Percentiles rank a stretch among this genome's conserved stretches.
Conservation (phyloP, 306 rosid species). For the Chamaecrista fasciculata region DNA sequence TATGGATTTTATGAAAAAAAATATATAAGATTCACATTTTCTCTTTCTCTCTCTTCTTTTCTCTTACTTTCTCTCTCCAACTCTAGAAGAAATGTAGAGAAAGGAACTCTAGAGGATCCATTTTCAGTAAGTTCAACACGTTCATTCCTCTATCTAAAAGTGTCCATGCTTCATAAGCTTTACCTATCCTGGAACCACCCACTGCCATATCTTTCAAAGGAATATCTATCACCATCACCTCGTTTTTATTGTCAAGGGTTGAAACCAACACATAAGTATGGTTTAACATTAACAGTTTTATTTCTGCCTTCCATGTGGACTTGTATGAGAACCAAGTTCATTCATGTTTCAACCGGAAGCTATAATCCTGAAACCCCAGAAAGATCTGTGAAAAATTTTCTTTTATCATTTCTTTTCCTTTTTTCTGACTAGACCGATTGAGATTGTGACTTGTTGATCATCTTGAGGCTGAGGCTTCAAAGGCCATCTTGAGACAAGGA, state of each 20-base stretch:
- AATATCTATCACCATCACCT: not conserved
- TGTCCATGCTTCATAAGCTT: not conserved
- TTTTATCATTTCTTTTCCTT: not conserved
- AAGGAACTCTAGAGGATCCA: no score
- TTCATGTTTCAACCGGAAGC: constrained; percentile 1
- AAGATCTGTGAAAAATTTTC: constrained; percentile 5
- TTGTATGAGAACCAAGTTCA: constrained; percentile 36
- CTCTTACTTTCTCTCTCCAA: no score
- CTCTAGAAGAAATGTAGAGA: no score
- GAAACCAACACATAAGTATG: constrained; percentile 19
- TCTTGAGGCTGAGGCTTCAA: constrained; percentile 34
- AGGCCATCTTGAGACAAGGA: constrained; percentile 27
- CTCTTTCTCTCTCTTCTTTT: no score
- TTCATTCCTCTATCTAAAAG: no score
- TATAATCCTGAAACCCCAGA: constrained; percentile 16
- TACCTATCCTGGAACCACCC: constrained; percentile 30
- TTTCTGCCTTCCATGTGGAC: constrained; percentile 31
- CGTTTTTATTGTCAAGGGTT: constrained; percentile 27
- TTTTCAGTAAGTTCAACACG: no score
- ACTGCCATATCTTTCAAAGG: not conserved
- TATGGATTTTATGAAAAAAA: no score
- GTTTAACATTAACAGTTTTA: constrained; percentile 13
- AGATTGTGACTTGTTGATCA: constrained; percentile 39
- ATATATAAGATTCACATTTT: no score
- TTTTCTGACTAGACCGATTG: constrained; percentile 28